Evolutionary conservation across 73 alveolate species (phyloP), one percentile per base, ranked within the genome.

Genomic region (Breviolum minutum): DNA sequence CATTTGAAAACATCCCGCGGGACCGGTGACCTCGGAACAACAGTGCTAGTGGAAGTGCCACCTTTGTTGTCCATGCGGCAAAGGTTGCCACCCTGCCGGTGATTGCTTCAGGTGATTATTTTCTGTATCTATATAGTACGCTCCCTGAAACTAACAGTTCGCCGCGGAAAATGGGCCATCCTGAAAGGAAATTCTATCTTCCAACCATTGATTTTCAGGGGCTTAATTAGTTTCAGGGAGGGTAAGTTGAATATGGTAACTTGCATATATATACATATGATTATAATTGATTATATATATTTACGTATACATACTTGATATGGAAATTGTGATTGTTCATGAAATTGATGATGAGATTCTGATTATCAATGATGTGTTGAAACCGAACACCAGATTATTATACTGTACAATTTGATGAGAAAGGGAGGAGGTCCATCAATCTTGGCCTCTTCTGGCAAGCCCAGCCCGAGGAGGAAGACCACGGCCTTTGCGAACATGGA

Each of bases 401-500:
- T 6, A 68, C 77, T 68, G 1, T 68, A 17, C 1, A 14, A 68
- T 2, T 17, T 68, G 77, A 68, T 22, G 77, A 68, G 17, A 22
- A 17, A 40, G 77, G 1, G 24, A 22, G 24, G 77, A 68, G 2
- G 77, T 68, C 24, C 77, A 17, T 68, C 24, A 22, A 4, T 68
- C 77, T 68, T 14, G n/a, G 30, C 71, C 90, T 83, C 26, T 83
- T 83, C 26, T 83, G 92, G 92, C 88, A 32, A 83, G 92, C 73
- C 92, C 92, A 80, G 69, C 62, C 63, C 64, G 61, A 83, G 73
- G 77, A 68, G 77, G 92, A 83, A 83, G 92, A 83, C 92, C 92
- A 83, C 10, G 92, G 92, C 92, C 92, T 83, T 13, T 14, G 68
- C n/a, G 24, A 14, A 14, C 77, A 40, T 40, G n/a, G 77, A 68